Percentiles rank a stretch among this genome's conserved stretches.
phyloP scores from a whole-genome alignment of 495 filamentous ascomycete genomes.

The Choiromyces venosus region DNA sequence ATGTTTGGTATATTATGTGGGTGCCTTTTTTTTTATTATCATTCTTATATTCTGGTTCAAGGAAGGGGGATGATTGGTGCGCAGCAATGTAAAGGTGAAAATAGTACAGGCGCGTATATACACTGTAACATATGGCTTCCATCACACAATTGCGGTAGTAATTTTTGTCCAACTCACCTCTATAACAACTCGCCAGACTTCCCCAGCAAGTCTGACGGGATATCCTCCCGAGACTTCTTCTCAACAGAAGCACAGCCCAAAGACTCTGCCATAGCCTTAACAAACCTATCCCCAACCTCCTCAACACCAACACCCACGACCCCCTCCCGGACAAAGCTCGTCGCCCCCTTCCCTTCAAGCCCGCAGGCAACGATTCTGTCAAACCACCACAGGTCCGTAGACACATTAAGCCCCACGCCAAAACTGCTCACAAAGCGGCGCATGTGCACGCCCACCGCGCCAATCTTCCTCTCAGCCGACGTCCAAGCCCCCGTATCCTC shows the following conservation, averaged over 20 bases:
- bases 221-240: neutral
- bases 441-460: constrained; percentile 83
- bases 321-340: constrained; percentile 52
- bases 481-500: constrained; percentile 87
- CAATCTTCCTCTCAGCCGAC: constrained; percentile 62
- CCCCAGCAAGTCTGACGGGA: neutral
- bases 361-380: constrained; percentile 81
- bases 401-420: constrained; percentile 78
- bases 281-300: constrained; percentile 32
- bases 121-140: neutral
- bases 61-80: neutral
- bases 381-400: constrained; percentile 64
- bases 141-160: neutral
- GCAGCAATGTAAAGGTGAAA: neutral
- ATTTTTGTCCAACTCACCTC: neutral
- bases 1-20: neutral
- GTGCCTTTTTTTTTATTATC: neutral
- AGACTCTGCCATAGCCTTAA: constrained; percentile 23
- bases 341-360: constrained; percentile 67
- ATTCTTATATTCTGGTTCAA: neutral
- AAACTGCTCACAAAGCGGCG: constrained; percentile 76
- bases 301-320: constrained; percentile 28
- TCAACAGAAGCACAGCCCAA: constrained; percentile 21
- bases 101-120: neutral
- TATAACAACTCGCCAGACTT: neutral